Percentiles rank a stretch among this genome's conserved stretches.
These are phyloP conservation scores for Gillenia trifoliata DNA, from an alignment of 306 rosid species.

Conservation along the genomic window DNA sequence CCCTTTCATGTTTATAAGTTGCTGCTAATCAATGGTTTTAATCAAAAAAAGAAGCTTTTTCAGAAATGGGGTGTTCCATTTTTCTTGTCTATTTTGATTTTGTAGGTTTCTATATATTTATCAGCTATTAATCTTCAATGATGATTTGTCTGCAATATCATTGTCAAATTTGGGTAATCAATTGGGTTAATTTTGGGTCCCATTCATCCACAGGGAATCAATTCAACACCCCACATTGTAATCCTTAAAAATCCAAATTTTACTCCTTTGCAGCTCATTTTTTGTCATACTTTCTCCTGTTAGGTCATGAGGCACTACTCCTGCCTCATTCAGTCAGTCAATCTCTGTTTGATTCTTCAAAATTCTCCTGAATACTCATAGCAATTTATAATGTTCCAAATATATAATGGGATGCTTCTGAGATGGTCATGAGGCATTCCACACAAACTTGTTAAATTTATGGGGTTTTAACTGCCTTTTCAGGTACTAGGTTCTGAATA, in stretches of 20 bases:
- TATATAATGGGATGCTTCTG: slow-evolving; percentile 3
- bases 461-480: slow-evolving; percentile 27
- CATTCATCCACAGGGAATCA: slow-evolving; percentile 28
- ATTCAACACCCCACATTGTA: slow-evolving; percentile 34
- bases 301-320: too few species aligned
- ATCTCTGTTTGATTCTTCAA: slow-evolving; percentile 13
- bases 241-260: slow-evolving; percentile 5
- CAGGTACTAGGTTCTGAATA: slow-evolving; percentile 35
- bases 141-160: slow-evolving; percentile 9
- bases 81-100: neutral
- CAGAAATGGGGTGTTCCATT: neutral
- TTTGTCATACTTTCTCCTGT: slow-evolving; percentile 3
- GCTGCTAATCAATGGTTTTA: neutral
- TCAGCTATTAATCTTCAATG: slow-evolving; percentile 9
- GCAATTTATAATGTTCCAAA: slow-evolving; percentile 10
- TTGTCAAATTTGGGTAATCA: slow-evolving; percentile 8
- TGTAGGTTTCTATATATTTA: neutral
- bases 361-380: slow-evolving; percentile 18
- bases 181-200: slow-evolving; percentile 46
- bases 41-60: slow-evolving; percentile 7
- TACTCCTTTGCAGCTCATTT: slow-evolving; percentile 19
- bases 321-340: neutral
- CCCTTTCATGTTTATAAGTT: neutral
- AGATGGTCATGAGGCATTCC: slow-evolving; percentile 25
- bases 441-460: slow-evolving; percentile 32